A percentile compares a stretch with the other conserved stretches of the same genome.
phyloP scores from a whole-genome alignment of 2,329 filamentous ascomycete species.

The Chrysoporthe austroafricana region DNA sequence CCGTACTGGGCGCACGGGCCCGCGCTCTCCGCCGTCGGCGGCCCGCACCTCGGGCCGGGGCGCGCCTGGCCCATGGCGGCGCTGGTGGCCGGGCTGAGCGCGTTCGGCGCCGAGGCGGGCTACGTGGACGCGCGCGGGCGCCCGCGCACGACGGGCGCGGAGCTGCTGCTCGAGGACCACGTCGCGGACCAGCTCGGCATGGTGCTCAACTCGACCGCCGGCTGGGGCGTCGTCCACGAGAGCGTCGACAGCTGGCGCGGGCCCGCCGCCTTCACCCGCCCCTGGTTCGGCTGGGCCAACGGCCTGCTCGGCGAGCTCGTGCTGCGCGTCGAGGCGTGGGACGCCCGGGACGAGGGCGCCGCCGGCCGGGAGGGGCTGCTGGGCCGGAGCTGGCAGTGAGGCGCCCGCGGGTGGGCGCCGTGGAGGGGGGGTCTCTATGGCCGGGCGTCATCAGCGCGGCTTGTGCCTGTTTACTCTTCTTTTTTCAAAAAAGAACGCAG shows the following conservation, averaged over 20 bases:
- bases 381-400: constrained; percentile 37
- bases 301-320: constrained; percentile 48
- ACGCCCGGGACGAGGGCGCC: constrained; percentile 28
- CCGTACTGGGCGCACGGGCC: constrained; percentile 75
- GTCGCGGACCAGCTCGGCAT: constrained; percentile 42
- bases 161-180: constrained; percentile 33
- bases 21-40: constrained; percentile 74
- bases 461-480: neutral
- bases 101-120: constrained; percentile 35
- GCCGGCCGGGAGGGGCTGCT: constrained; percentile 33
- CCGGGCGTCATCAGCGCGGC: too few relatives aligned
- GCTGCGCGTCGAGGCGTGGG: constrained; percentile 39
- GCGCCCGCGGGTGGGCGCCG: neutral
- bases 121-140: constrained; percentile 35
- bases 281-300: constrained; percentile 52
- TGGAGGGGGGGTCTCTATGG: too few relatives aligned
- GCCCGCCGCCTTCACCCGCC: constrained; percentile 43
- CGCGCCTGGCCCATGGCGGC: constrained; percentile 61
- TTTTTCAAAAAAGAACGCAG: neutral
- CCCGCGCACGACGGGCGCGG: constrained; percentile 31
- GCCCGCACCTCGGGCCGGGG: constrained; percentile 64
- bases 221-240: constrained; percentile 53
- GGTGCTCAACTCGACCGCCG: constrained; percentile 46
- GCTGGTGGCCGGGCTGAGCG: constrained; percentile 57
- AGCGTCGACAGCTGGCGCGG: constrained; percentile 48